Evolutionary conservation across 805 yeast species (phyloP).

Genomic region (Metschnikowia reukaufii): DNA sequence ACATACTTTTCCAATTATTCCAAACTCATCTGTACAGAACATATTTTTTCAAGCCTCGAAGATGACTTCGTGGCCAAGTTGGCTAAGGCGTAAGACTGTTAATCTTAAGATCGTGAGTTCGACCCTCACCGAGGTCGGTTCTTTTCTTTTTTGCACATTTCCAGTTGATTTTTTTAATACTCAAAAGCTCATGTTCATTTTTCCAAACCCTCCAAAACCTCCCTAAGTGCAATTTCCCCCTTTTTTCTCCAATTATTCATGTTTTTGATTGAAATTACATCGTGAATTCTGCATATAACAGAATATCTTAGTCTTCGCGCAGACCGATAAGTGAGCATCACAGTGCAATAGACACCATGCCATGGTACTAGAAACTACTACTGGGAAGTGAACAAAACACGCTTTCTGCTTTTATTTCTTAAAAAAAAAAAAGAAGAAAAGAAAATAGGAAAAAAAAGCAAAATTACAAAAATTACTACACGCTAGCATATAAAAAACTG

Average conservation of each 20-base stretch:
- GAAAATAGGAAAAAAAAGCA: not conserved
- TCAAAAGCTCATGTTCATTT: too few species aligned
- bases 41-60: not conserved
- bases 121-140: slow-evolving; percentile 34
- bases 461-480: not conserved
- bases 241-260: not conserved
- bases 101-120: slow-evolving; percentile 35
- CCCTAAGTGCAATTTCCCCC: too few species aligned
- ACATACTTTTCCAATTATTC: too few species aligned
- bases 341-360: not conserved
- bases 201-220: too few species aligned
- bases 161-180: too few species aligned
- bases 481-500: too few species aligned
- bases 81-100: slow-evolving; percentile 33
- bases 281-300: not conserved
- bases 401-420: not conserved
- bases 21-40: too few species aligned
- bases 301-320: not conserved
- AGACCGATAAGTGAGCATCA: not conserved
- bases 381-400: not conserved
- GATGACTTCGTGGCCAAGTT: slow-evolving; percentile 29
- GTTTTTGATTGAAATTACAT: too few species aligned
- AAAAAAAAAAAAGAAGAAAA: not conserved
- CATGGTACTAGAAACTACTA: too few species aligned
- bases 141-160: slow-evolving; percentile 4